Conservation (phyloP, 2,329 filamentous ascomycete genomes). For the Rachicladosporium sp. region DNA sequence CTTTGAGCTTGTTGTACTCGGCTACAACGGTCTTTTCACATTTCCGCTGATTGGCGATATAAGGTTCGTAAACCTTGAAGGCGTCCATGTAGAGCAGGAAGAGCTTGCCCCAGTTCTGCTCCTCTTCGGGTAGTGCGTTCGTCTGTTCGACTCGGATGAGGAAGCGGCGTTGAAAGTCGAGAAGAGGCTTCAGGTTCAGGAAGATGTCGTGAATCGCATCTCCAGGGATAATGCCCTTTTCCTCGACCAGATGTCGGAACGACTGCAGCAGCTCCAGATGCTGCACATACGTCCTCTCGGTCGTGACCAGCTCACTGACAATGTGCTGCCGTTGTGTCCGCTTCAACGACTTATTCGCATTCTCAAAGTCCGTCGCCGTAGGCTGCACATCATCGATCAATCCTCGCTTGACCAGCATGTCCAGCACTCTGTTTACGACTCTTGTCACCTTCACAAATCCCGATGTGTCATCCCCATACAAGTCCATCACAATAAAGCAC, state of each 20-base stretch:
- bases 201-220: slow-evolving; percentile 92
- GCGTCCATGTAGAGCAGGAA: slow-evolving; percentile 75
- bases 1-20: slow-evolving; percentile 75
- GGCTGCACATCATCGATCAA: slow-evolving; percentile 47
- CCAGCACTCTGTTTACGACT: slow-evolving; percentile 84
- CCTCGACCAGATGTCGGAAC: slow-evolving; percentile 78
- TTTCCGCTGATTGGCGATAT: slow-evolving; percentile 91
- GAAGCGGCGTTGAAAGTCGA: slow-evolving; percentile 92
- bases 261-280: slow-evolving; percentile 90
- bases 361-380: slow-evolving; percentile 45
- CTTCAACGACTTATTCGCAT: slow-evolving; percentile 33
- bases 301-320: slow-evolving; percentile 81
- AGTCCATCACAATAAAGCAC: slow-evolving; percentile 82
- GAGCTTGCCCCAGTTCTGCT: slow-evolving; percentile 89
- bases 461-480: slow-evolving; percentile 88
- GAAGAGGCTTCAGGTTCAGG: slow-evolving; percentile 83
- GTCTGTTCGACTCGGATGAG: slow-evolving; percentile 93
- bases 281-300: slow-evolving; percentile 94
- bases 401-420: slow-evolving; percentile 68
- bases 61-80: slow-evolving; percentile 89
- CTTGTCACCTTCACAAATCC: slow-evolving; percentile 95
- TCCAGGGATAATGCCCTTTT: slow-evolving; percentile 75
- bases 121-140: slow-evolving; percentile 62
- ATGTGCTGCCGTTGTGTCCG: slow-evolving; percentile 74
- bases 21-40: slow-evolving; percentile 74